phyloP scores from a whole-genome alignment of 805 yeast species.

The Cyberlindnera veronae region DNA sequence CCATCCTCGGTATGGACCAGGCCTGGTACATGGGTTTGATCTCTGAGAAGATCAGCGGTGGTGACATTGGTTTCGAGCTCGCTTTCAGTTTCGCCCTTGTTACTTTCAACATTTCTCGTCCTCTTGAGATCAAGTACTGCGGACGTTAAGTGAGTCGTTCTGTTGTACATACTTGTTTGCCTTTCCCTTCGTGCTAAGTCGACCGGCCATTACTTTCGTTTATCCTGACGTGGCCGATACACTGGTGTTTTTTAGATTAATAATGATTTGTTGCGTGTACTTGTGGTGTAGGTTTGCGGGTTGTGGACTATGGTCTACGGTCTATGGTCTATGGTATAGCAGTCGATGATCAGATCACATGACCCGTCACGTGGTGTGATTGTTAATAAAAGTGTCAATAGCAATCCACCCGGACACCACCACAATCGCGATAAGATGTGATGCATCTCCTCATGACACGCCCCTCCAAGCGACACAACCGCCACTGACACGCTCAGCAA shows the following conservation, averaged over 20 bases:
- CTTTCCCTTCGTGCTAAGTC: not conserved
- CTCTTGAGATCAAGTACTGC: slow-evolving; percentile 63
- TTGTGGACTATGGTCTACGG: no score
- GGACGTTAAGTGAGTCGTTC: slow-evolving; percentile 34
- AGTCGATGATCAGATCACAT: no score
- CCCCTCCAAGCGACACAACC: not conserved
- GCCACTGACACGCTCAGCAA: not conserved
- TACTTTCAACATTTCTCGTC: slow-evolving; percentile 57
- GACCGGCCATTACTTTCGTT: slow-evolving; percentile 4
- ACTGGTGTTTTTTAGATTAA: no score
- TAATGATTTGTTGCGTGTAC: no score
- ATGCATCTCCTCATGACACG: not conserved
- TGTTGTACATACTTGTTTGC: not conserved
- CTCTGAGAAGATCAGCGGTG: slow-evolving; percentile 70
- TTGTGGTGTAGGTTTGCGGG: no score
- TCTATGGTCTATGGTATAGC: no score
- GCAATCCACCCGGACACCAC: not conserved
- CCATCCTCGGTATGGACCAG: slow-evolving; percentile 83
- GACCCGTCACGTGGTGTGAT: no score
- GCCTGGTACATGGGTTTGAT: slow-evolving; percentile 77
- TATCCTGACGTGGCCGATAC: slow-evolving; percentile 1
- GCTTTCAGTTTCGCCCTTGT: slow-evolving; percentile 65
- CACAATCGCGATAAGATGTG: not conserved
- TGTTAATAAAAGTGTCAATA: not conserved
- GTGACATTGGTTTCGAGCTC: slow-evolving; percentile 85